Percentiles rank a stretch among this genome's conserved stretches.
phyloP scores from a whole-genome alignment of 768 basidiomycete genomes.

The Leccinellum albellum region DNA sequence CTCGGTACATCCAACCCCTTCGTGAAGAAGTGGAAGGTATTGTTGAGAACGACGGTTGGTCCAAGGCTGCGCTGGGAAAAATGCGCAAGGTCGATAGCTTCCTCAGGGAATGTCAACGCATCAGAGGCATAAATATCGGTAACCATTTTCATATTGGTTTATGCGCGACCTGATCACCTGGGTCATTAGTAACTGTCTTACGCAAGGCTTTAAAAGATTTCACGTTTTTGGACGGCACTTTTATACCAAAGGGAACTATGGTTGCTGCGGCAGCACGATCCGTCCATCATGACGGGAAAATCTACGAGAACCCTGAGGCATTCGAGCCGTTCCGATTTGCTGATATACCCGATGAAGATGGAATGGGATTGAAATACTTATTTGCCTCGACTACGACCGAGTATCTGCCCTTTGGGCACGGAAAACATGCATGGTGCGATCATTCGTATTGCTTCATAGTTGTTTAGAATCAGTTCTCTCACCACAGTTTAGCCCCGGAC shows the following conservation, averaged over 20 bases:
- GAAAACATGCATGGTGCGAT: constrained; percentile 12
- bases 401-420: constrained; percentile 37
- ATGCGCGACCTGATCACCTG: constrained; percentile 13
- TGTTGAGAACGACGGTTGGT: not conserved
- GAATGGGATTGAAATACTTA: constrained; percentile 30
- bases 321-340: constrained; percentile 12
- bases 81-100: constrained; percentile 41
- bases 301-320: constrained; percentile 31
- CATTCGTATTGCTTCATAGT: too few species aligned
- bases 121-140: constrained; percentile 12
- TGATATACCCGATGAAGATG: constrained; percentile 27
- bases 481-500: constrained; percentile 7
- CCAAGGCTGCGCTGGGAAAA: constrained; percentile 16
- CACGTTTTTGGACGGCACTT: constrained; percentile 38
- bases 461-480: not conserved
- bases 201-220: constrained; percentile 30
- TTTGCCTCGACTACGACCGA: constrained; percentile 30
- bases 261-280: constrained; percentile 19
- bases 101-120: not conserved
- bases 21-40: not conserved
- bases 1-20: not conserved
- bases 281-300: constrained; percentile 14
- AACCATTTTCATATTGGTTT: constrained; percentile 12
- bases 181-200: not conserved
- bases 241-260: constrained; percentile 33